Conservation (phyloP, 768 basidiomycete genomes). For the Suillus brevipes region DNA sequence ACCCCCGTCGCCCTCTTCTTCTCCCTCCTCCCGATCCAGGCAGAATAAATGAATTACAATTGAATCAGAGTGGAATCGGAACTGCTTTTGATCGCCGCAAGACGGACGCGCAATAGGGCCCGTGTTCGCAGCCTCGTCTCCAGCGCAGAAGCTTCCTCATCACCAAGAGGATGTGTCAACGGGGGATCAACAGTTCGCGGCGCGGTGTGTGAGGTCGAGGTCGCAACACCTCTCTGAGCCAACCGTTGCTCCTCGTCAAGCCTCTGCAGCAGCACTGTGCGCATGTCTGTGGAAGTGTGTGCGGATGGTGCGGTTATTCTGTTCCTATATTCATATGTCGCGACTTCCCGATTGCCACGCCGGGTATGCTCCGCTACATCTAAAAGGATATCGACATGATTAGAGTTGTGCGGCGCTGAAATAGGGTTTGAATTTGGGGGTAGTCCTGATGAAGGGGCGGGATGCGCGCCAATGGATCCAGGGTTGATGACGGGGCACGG, state of each 20-base stretch:
- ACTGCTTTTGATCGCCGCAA: slow-evolving; percentile 44
- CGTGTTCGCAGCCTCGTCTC: slow-evolving; percentile 50
- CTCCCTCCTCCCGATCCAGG: background rate
- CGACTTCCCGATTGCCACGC: slow-evolving; percentile 6
- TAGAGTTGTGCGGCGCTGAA: slow-evolving; percentile 2
- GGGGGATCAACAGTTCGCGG: slow-evolving; percentile 3
- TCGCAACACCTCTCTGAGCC: slow-evolving; percentile 19
- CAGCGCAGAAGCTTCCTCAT: slow-evolving; percentile 27
- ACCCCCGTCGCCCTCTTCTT: slow-evolving; percentile 6
- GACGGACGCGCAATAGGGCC: slow-evolving; percentile 48
- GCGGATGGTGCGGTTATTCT: background rate
- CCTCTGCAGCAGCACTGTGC: slow-evolving; percentile 41
- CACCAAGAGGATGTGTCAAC: slow-evolving; percentile 14
- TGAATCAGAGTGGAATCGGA: background rate
- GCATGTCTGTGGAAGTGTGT: slow-evolving; percentile 21
- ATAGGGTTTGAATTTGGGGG: background rate
- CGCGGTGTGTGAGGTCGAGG: background rate
- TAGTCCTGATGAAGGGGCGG: background rate
- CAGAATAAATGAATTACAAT: slow-evolving; percentile 1
- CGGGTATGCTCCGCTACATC: background rate
- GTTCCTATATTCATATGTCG: slow-evolving; percentile 1
- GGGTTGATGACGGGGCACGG: background rate
- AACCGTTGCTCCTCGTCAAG: slow-evolving; percentile 45
- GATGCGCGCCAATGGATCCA: background rate
- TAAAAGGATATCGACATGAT: background rate